phyloP scores from a whole-genome alignment of 495 filamentous ascomycete species.

The Talaromyces adpressus region DNA sequence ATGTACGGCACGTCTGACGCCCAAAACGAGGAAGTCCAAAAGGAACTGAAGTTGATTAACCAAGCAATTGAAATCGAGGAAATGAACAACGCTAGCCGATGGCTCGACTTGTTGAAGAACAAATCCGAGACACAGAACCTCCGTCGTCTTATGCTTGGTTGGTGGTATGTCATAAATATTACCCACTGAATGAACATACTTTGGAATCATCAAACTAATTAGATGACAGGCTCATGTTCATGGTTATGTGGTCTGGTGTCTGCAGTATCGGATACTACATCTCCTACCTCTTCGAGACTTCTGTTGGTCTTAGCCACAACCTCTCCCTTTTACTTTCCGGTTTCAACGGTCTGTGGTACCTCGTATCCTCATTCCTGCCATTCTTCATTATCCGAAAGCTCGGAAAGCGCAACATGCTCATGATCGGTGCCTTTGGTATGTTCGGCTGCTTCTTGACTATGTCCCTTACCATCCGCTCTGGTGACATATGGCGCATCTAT shows the following conservation, averaged over 20 bases:
- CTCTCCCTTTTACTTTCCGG: neutral
- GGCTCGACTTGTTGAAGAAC: conserved; percentile 8
- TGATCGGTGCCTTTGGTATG: conserved; percentile 7
- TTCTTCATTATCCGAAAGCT: too few species aligned
- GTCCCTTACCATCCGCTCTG: conserved; percentile 8
- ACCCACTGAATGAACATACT: neutral
- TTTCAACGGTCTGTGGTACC: too few species aligned
- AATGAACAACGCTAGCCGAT: conserved; percentile 6
- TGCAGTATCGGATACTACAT: conserved; percentile 10
- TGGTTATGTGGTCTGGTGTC: conserved; percentile 8
- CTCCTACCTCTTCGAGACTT: conserved; percentile 4
- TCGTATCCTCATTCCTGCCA: too few species aligned
- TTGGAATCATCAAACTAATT: too few species aligned
- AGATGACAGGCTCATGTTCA: conserved; percentile 6
- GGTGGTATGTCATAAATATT: too few species aligned
- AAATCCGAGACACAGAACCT: conserved; percentile 6
- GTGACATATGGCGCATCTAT: conserved; percentile 5
- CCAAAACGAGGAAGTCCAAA: neutral
- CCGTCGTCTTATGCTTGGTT: too few species aligned
- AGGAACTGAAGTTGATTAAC: neutral
- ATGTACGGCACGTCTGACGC: neutral
- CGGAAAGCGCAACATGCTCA: too few species aligned
- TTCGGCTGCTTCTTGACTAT: conserved; percentile 7
- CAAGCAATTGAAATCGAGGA: conserved; percentile 8
- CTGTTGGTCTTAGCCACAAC: conserved; percentile 4